Percentiles rank a stretch among this genome's conserved stretches.
Conservation (phyloP, 345 rosid species). For the Dovyalis caffra region DNA sequence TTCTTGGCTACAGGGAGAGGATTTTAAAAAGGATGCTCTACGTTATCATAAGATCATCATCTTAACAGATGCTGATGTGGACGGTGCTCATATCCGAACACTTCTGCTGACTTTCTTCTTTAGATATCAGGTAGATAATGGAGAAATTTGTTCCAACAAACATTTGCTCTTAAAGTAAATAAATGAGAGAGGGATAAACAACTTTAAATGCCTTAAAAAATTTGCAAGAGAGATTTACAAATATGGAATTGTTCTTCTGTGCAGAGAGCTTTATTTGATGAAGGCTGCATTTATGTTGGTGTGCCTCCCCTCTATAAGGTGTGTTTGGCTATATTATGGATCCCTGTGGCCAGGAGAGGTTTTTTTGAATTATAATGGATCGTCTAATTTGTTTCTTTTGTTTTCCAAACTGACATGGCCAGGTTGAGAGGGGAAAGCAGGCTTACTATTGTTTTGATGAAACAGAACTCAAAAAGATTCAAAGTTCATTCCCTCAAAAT, state of each 20-base stretch:
- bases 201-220: not conserved
- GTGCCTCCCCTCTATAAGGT: slow-evolving; percentile 99
- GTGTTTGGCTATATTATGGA: slow-evolving; percentile 5
- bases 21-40: slow-evolving; percentile 72
- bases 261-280: slow-evolving; percentile 88
- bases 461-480: slow-evolving; percentile 61
- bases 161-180: not conserved
- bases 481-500: slow-evolving; percentile 62
- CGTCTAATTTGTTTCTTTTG: not conserved
- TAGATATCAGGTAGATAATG: slow-evolving; percentile 81
- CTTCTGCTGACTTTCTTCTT: slow-evolving; percentile 89
- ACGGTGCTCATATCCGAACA: slow-evolving; percentile 98
- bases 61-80: slow-evolving; percentile 99
- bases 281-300: slow-evolving; percentile 94
- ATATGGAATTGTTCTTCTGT: slow-evolving; percentile 22
- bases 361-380: not conserved
- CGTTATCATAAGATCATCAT: slow-evolving; percentile 96
- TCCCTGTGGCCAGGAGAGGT: no score
- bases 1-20: slow-evolving; percentile 71
- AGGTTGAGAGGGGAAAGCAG: slow-evolving; percentile 95
- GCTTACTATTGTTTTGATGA: slow-evolving; percentile 78
- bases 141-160: not conserved
- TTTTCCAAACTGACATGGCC: slow-evolving; percentile 21
- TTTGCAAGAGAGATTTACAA: slow-evolving; percentile 8
- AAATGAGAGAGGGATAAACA: not conserved